Evolutionary conservation across 495 filamentous ascomycete genomes (phyloP), one percentile per base, ranked within the genome.

Genomic region (Neurospora sp.): DNA sequence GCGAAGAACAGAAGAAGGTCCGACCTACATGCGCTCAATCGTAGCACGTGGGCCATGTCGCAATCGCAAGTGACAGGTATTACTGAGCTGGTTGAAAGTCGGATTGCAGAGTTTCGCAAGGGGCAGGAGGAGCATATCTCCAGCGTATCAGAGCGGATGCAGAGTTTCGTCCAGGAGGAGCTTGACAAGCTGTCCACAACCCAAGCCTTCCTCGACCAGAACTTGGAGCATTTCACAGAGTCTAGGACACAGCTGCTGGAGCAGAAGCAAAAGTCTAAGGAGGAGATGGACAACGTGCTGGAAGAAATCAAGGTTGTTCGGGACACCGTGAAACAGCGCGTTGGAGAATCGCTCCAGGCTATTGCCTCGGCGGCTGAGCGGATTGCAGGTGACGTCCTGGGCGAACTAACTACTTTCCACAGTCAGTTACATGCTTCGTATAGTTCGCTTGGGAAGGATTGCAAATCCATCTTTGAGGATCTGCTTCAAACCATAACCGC

Each of bases 301-400:
- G 94, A 96, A 75, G 96, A 96, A 77, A 97, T 98, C 79, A 94
- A 96, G 78, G 88, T 87, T 44, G 86, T 98, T 38, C 88, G 96
- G 31, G 91, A 97, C 81, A 91, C 93, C 68, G 91, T 98, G 20
- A 98, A 97, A 82, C 82, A 86, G 41, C 90, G 90, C 59, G 93
- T 98, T 41, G 93, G 93, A 4, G 90, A 93, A 75, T 94, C 95
- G 4, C 85, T 99, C 18, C 91, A 91, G 78, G 91, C 93, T 8
- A 88, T 99, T 3, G 93, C 94, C 1, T 87, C 86, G 38, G 95
- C 94, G 12, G 95, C 96, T 8, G 92, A 92, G 79, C 88, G 89
- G 20, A 98, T 98, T 72, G 92, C 93, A 0, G 90, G 91, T 31
- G 94, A 96, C 76, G 94, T 99, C n/a, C 90, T 97, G 68, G 90